Percentiles rank a stretch among this genome's conserved stretches.
These are phyloP conservation scores for Penicillium sclerotigenum DNA, from an alignment of 2,329 filamentous ascomycete species.

Conservation along the genomic window DNA sequence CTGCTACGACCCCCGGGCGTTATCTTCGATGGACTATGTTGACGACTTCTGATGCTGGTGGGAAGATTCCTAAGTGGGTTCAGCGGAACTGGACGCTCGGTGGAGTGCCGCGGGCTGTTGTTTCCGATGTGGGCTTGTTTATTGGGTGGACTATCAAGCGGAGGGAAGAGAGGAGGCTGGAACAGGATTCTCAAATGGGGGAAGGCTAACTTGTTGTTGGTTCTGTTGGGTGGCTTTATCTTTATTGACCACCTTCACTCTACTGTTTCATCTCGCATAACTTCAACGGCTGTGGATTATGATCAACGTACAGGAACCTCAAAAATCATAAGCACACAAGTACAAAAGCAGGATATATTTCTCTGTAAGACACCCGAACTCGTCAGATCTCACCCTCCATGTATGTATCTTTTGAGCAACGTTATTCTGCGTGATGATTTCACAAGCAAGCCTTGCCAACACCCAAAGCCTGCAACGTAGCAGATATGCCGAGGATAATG, in stretches of 20 bases:
- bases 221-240: not conserved
- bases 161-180: not conserved
- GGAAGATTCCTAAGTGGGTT: conserved; percentile 37
- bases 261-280: not conserved
- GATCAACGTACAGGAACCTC: not conserved
- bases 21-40: conserved; percentile 37
- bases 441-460: conserved; percentile 15
- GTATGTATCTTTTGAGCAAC: not conserved
- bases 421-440: not conserved
- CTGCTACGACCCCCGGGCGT: not conserved
- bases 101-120: conserved; percentile 37
- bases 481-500: conserved; percentile 19
- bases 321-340: not conserved
- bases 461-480: conserved; percentile 25
- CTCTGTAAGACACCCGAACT: not conserved
- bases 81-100: conserved; percentile 39
- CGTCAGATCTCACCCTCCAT: not conserved
- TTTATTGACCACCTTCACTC: not conserved
- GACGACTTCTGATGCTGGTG: conserved; percentile 37
- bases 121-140: conserved; percentile 41
- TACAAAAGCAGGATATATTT: not conserved
- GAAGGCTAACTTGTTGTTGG: not conserved
- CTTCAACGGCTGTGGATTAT: not conserved
- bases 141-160: conserved; percentile 30
- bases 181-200: not conserved